These are phyloP conservation scores for Crithidia mellificae DNA, from an alignment of 208 protist species.

Conservation along the genomic window DNA sequence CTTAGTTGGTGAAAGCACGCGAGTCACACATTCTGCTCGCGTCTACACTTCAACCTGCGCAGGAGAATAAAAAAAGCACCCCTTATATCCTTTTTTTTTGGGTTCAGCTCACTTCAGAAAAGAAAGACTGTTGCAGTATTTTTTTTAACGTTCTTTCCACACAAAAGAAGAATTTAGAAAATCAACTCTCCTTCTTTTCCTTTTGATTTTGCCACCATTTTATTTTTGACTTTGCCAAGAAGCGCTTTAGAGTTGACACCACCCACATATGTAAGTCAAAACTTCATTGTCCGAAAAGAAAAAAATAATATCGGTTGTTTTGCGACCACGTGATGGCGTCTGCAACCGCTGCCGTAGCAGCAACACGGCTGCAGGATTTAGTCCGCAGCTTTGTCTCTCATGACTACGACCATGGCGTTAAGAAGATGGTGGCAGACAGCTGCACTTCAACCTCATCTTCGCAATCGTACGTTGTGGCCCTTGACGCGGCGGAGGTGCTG, in stretches of 20 bases:
- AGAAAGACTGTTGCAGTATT: no score
- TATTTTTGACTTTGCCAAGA: not conserved
- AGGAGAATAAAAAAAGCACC: no score
- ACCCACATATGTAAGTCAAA: not conserved
- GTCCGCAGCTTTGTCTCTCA: conserved; percentile 33
- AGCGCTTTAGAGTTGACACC: no score
- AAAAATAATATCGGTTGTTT: no score
- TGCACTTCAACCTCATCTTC: conserved; percentile 8
- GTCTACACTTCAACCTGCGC: no score
- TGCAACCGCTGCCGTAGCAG: conserved; percentile 24
- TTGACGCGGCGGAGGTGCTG: conserved; percentile 43
- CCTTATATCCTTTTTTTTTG: no score
- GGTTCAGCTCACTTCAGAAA: no score
- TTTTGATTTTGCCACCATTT: not conserved
- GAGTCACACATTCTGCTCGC: no score
- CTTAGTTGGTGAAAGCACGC: no score
- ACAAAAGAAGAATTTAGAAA: no score
- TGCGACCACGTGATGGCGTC: conserved; percentile 3
- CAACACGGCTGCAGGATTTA: conserved; percentile 29
- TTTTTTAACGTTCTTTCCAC: no score
- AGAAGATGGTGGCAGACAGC: conserved; percentile 31
- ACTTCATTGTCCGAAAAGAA: not conserved
- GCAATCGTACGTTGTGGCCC: conserved; percentile 41
- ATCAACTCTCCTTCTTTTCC: no score
- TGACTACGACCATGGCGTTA: conserved; percentile 7